Base-by-base conservation (phyloP, 2,329 filamentous ascomycete genomes). In the Aspergillus aculeatus region DNA sequence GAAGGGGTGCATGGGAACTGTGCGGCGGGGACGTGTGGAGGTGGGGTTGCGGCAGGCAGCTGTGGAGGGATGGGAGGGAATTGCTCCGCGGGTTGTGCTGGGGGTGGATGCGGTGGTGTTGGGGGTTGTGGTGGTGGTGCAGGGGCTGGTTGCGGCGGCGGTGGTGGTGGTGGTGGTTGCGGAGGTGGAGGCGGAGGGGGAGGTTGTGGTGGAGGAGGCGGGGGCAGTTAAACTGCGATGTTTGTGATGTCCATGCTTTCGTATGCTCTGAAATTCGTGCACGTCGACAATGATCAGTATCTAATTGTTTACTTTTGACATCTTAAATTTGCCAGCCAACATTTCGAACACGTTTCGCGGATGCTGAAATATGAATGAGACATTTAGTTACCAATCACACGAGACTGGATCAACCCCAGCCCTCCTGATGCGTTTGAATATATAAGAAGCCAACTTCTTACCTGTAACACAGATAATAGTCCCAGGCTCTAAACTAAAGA, bases 1-100 rank as follows among this genome's bases (percentile, higher is more conserved):
- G 29, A 68, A 2, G 80, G 80, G 0, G 76, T 70, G 19, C 64
- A 66, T 26, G 82, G 82, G 0, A 80, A 79, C 59, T 85, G 83
- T 64, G 78, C 74, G 44, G 73, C 75, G 1, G 82, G 83, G 5
- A 75, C 75, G 1, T 76, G 75, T 59, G 73, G 72, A 14, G 74
- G 70, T 29, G 80, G 76, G 1, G 78, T 77, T 10, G 81, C 80
- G 61, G 77, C 77, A 16, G 78, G 75, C 21, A 69, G 75, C 35
- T 80, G 77, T 57, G 74, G 73, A 55, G 75, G 75, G 48, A 75
- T 76, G 5, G 75, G 76, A 60, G 69, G 68, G n/a, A 60, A 61
- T 21, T 66, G 66, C 19, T 64, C 66, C 44, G 65, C 69, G 2
- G 84, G 82, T 47, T 71, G 69, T 26, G 62, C 63, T 16, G 70